These are phyloP conservation scores for Aspergillus melleus DNA, from an alignment of 2,329 filamentous ascomycete species.

Conservation along the genomic window DNA sequence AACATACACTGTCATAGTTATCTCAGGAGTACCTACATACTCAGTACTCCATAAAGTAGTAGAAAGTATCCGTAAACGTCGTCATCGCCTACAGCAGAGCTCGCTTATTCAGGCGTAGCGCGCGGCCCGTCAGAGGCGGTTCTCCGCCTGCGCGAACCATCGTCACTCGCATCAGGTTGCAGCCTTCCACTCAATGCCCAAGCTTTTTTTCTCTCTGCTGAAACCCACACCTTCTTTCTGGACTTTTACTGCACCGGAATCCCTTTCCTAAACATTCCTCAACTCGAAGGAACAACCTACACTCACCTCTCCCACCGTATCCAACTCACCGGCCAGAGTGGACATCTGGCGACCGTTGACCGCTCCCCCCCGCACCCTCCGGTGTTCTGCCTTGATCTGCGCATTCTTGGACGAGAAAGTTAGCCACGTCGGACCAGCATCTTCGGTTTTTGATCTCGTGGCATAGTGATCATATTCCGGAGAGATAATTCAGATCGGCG, in stretches of 20 bases:
- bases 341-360: neutral
- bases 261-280: neutral
- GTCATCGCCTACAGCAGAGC: conserved; percentile 4
- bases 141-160: conserved; percentile 19
- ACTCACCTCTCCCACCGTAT: neutral
- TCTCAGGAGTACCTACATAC: too few species aligned
- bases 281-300: neutral
- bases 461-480: neutral
- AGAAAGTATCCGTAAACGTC: neutral
- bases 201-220: neutral
- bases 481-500: neutral
- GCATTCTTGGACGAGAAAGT: neutral
- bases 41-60: too few species aligned
- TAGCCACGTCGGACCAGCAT: neutral
- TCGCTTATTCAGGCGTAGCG: conserved; percentile 18
- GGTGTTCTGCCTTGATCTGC: neutral
- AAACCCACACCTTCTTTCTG: neutral
- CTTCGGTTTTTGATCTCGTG: neutral
- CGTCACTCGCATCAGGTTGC: conserved; percentile 23
- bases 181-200: conserved; percentile 14
- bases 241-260: neutral
- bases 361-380: neutral
- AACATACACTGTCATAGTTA: too few species aligned
- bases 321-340: neutral
- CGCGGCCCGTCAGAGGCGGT: conserved; percentile 9